Base-by-base conservation (phyloP, 805 yeast species). In the Candida chauliodis region DNA sequence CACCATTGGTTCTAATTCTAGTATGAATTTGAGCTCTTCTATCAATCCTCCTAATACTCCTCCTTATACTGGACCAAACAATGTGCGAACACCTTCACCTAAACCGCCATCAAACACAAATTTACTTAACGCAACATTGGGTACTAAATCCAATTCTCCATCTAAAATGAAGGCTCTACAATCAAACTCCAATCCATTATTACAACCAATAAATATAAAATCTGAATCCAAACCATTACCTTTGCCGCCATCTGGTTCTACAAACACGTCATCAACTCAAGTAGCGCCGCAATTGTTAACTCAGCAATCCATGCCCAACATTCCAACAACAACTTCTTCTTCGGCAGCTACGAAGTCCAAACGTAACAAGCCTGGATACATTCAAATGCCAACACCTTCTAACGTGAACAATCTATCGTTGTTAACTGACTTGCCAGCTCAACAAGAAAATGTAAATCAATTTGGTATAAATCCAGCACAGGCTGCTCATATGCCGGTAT, bases 381-480 rank as follows among this genome's bases (percentile, higher is more conserved):
- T 84, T 15, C 89, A 83, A 53, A 83, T 84, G 89, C 91, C 90
- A 3, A 71, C 78, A 2, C 90, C 91, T 1, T 71, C 80, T 0
- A 56, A 52, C 37, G 43, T 62, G 20, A 56, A 55, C 36, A 51
- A 48, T 8, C 52, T 67, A 30, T 53, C 76, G 1, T 61, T 69
- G n/a, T 55, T 67, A 44, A 59, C 69, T 33, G 54, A 61, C 47
- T 53, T 56, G 30, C 51, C 48, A n/a, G 37, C 45, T 41, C 57
- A 51, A 3, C 31, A 34, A 8, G 44, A 28, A 18, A 71, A 73
- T 37, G 73, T 81, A 30, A 79, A 83, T 55, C 85, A 84, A 51
- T 79, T 80, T 67, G 85, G 90, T 36, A 69, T 79, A 50, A 71
- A 78, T 53, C 73, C 79, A 1, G 59, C 73, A 11, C 72, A 69